Base-by-base conservation (phyloP, 2,329 filamentous ascomycete species). In the Xylariaceae sp. region DNA sequence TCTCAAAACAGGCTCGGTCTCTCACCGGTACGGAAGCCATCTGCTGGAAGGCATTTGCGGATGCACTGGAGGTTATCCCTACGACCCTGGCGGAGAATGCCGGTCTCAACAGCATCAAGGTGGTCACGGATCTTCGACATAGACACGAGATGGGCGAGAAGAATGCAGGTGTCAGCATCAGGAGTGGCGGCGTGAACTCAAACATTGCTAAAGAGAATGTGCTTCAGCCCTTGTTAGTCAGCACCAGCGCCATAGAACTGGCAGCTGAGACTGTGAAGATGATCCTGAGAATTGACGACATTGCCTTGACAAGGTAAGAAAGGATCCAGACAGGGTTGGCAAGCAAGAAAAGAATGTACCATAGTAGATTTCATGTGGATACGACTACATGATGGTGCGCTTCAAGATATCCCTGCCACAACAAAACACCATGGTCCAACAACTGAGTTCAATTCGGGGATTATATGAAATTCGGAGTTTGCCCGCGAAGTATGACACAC, bases 191-290 rank as follows among this genome's bases (percentile, higher is more conserved):
- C 52, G 94, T 99, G 58, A 96, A 96, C 80, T 85, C 87, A 61
- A 95, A 99, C 74, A 97, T 97, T 66, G 87, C 88, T 52, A 92
- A 95, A 69, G 91, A 96, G 78, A 96, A 96, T 58, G 94, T 99
- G 48, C 77, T 99, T 67, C 94, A 99, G 76, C 94, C 94, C 15
- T 76, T 99, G 66, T 76, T 99, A 54, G 94, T 99, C 55, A 96
- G 90, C 79, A 99, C 94, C 49, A 97, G 92, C 70, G 90, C 94
- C 19, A 94, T 99, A 63, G 92, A 99, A 76, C 73, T 99, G 71
- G 94, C 94, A 30, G 91, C 92, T 7, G 94, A 99, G 80, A 99
- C 94, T 53, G 94, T 97, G 62, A 99, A 97, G 83, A 94, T 96
- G 90, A 84, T 85, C 66, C 68, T 85, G 65, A 78, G 81, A 67